Conservation (phyloP, 805 yeast species). For the Candida broadrunensis region DNA sequence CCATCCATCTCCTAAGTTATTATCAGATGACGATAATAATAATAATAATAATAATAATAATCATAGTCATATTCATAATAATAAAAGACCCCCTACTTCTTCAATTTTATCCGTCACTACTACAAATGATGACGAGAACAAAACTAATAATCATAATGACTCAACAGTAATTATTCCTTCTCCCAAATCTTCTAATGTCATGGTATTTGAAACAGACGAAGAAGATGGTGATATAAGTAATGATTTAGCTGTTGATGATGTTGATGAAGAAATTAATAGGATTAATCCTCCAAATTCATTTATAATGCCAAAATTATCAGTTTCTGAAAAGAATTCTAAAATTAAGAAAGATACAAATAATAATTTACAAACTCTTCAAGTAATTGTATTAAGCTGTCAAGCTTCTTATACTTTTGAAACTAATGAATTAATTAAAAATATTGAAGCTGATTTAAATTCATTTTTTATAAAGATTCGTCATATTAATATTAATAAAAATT, state of each 20-base stretch:
- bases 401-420: not conserved
- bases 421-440: not conserved
- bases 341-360: not conserved
- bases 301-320: conserved; percentile 36
- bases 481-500: not conserved
- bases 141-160: not conserved
- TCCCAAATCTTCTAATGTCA: conserved; percentile 20
- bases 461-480: not conserved
- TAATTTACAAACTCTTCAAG: not conserved
- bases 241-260: not conserved
- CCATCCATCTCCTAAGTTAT: not conserved
- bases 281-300: conserved; percentile 17
- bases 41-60: not conserved
- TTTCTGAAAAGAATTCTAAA: conserved; percentile 13
- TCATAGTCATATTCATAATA: not conserved
- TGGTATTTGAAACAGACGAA: conserved; percentile 43
- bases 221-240: conserved; percentile 20
- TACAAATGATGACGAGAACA: conserved; percentile 14
- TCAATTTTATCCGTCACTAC: conserved; percentile 25
- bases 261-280: too few species aligned
- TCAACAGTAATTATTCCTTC: conserved; percentile 13
- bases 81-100: conserved; percentile 11
- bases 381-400: not conserved
- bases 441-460: not conserved
- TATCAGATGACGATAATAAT: not conserved